A percentile compares a stretch with the other conserved stretches of the same genome.
phyloP scores from a whole-genome alignment of 2,329 filamentous ascomycete species.

The Claviceps purpurea region DNA sequence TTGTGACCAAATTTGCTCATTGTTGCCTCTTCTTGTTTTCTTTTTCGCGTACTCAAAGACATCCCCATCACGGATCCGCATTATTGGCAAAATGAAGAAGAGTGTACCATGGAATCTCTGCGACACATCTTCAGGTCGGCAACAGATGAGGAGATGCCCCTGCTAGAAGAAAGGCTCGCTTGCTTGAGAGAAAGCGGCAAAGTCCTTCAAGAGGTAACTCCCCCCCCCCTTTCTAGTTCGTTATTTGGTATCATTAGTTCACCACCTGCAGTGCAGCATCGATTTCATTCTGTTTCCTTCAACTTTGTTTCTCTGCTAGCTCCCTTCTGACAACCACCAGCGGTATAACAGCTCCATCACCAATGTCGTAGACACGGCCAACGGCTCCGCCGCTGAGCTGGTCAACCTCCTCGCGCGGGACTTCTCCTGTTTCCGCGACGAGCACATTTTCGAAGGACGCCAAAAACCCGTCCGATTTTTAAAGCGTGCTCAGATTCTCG shows the following conservation, averaged over 20 bases:
- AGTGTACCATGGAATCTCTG: constrained; percentile 62
- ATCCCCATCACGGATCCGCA: constrained; percentile 80
- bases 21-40: background rate
- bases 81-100: constrained; percentile 69
- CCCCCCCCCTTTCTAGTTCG: background rate
- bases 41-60: constrained; percentile 30
- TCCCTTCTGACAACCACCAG: constrained; percentile 24
- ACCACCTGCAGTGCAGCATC: too few relatives aligned
- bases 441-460: constrained; percentile 59
- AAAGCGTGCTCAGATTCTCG: constrained; percentile 91
- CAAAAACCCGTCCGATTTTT: constrained; percentile 62
- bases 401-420: constrained; percentile 75
- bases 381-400: constrained; percentile 66
- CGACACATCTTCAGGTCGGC: constrained; percentile 72
- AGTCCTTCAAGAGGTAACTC: constrained; percentile 57
- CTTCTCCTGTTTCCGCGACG: constrained; percentile 79
- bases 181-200: constrained; percentile 74
- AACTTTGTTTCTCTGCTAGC: background rate
- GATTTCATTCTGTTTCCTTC: background rate
- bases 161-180: constrained; percentile 62
- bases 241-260: background rate
- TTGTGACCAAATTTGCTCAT: background rate
- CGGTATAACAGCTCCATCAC: constrained; percentile 63
- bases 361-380: constrained; percentile 60
- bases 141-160: constrained; percentile 75